These are phyloP conservation scores for Prunus mira DNA, from an alignment of 306 rosid species.

Conservation along the genomic window DNA sequence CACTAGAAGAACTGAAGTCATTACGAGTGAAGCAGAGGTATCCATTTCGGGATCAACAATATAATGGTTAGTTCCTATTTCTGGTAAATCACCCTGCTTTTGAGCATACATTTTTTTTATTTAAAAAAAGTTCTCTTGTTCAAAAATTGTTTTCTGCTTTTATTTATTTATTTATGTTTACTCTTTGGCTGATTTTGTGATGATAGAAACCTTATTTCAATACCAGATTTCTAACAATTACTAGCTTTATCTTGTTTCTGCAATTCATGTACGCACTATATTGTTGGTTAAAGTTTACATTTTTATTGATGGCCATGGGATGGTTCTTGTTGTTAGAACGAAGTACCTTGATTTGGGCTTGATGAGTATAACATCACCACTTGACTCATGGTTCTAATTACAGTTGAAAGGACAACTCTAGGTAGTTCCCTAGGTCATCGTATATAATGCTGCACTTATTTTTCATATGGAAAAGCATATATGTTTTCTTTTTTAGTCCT, in stretches of 20 bases:
- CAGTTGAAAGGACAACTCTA: too few species aligned
- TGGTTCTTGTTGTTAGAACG: too few species aligned
- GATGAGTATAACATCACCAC: background rate
- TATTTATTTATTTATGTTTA: background rate
- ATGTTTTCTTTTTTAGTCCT: too few species aligned
- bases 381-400: background rate
- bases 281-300: background rate
- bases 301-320: background rate
- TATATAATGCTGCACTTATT: background rate
- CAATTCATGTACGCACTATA: background rate
- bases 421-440: background rate
- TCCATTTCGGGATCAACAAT: constrained; percentile 71
- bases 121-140: too few species aligned
- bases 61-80: constrained; percentile 57
- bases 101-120: background rate
- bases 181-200: background rate
- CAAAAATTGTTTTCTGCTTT: too few species aligned
- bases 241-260: background rate
- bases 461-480: too few species aligned
- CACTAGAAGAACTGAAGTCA: constrained; percentile 60
- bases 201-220: background rate
- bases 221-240: background rate
- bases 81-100: background rate
- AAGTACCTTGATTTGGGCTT: too few species aligned
- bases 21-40: constrained; percentile 77